These are phyloP conservation scores for Rhizoclosmatium hyalinum DNA, from an alignment of 371 early-diverging fungal genomes.

Conservation along the genomic window DNA sequence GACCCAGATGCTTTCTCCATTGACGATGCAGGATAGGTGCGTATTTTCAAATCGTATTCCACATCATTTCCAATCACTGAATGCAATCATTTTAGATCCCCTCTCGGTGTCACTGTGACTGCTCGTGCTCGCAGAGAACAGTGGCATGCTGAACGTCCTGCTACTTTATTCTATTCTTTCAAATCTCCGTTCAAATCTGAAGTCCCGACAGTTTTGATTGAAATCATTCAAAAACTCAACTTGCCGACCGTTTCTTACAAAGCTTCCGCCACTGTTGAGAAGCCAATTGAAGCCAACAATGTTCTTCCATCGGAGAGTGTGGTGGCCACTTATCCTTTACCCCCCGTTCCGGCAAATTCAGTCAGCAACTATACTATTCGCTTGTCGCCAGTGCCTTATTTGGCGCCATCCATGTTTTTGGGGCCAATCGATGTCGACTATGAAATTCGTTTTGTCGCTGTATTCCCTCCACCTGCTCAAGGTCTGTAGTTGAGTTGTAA, in stretches of 20 bases:
- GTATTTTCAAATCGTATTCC: neutral
- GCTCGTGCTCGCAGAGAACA: conserved; percentile 20
- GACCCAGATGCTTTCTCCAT: neutral
- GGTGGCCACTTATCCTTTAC: conserved; percentile 25
- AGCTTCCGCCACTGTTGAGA: neutral
- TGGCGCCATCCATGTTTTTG: conserved; percentile 26
- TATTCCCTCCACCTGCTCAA: conserved; percentile 23
- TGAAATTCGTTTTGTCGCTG: conserved; percentile 29
- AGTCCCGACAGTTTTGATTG: conserved; percentile 24
- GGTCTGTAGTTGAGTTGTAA: conserved; percentile 1
- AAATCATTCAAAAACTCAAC: conserved; percentile 19
- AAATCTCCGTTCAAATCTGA: conserved; percentile 27
- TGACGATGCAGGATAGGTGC: conserved; percentile 16
- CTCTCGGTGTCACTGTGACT: conserved; percentile 26
- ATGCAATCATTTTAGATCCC: neutral
- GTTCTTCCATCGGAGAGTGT: neutral
- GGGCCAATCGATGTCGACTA: conserved; percentile 32
- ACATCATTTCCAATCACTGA: neutral
- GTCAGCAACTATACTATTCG: conserved; percentile 18
- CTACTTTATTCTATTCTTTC: conserved; percentile 30
- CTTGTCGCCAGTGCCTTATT: conserved; percentile 17
- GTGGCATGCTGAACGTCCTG: conserved; percentile 30
- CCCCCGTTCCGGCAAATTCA: conserved; percentile 10
- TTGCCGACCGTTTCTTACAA: conserved; percentile 15
- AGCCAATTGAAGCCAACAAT: conserved; percentile 2